Evolutionary conservation across 2,329 filamentous ascomycete species (phyloP), one percentile per base, ranked within the genome.

Genomic region (Aspergillus quadrilineatus): DNA sequence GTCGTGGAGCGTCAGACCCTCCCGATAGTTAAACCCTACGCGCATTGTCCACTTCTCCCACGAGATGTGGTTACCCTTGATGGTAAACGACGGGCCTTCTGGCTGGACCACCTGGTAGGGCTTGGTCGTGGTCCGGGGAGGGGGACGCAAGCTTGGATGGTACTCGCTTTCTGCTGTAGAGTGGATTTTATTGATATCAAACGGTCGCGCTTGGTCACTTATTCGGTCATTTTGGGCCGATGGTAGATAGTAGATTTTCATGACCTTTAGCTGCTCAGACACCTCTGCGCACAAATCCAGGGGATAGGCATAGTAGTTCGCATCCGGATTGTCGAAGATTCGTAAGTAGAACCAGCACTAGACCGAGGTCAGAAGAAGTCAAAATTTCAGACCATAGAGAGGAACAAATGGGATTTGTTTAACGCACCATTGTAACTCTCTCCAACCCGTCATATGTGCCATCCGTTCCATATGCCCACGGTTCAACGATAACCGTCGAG

Each of bases 231-330:
- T 64, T 0, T 71, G 22, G 22, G 22, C 64, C 1, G 77, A 70
- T 14, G 79, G 78, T 10, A 84, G 75, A 34, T 76, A 74, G 58
- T 80, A 77, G 48, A 84, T 75, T 53, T 80, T 78, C 50, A 76
- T 77, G 5, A 83, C 78, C 32, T 78, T 63, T 2, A 83, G 69
- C 3, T 22, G 67, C 56, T 80, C 75, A 9, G 79, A 79, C 49
- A 80, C 75, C 62, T 83, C 80, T 6, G 79, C 78, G 46, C 75
- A 77, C 26, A 85, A 73, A 51, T 82, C 77, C 4, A 85, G 72
- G 0, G 82, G 82, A 53, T 83, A 83, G 4, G 82, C 81, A 62
- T 85, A 85, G 67, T 81, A 79, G 62, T 85, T 85, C 17, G 80
- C 76, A 54, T 83, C 80, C 6, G 32, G 42, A 26, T 52, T 36